A percentile compares a stretch with the other conserved stretches of the same genome.
These are phyloP conservation scores for Cladosporium austrohemisphaericum DNA, from an alignment of 2,329 filamentous ascomycete genomes.

Conservation along the genomic window DNA sequence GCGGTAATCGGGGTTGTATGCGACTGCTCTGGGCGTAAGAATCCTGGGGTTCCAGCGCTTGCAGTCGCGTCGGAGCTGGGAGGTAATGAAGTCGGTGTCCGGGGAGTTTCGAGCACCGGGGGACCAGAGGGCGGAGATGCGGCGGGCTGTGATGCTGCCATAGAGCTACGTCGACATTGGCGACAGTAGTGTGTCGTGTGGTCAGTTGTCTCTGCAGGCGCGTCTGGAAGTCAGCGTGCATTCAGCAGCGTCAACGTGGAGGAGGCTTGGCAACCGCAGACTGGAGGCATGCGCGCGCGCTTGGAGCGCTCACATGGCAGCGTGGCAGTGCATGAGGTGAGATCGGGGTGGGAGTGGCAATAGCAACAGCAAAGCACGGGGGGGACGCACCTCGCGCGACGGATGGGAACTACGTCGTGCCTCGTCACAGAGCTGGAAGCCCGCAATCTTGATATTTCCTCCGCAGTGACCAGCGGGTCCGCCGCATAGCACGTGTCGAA, in stretches of 20 bases:
- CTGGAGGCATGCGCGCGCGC: slow-evolving; percentile 4
- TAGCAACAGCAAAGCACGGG: slow-evolving; percentile 1
- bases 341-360: too few relatives aligned
- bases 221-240: slow-evolving; percentile 11
- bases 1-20: slow-evolving; percentile 19
- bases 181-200: neutral
- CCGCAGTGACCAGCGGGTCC: neutral
- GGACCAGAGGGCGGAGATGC: slow-evolving; percentile 42
- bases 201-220: slow-evolving; percentile 5
- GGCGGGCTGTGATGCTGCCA: slow-evolving; percentile 44
- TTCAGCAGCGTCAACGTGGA: neutral
- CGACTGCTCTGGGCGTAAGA: slow-evolving; percentile 24
- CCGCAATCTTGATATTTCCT: slow-evolving; percentile 1
- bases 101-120: slow-evolving; percentile 36
- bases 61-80: slow-evolving; percentile 25
- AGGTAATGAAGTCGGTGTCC: slow-evolving; percentile 38
- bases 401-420: neutral
- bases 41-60: slow-evolving; percentile 23
- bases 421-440: neutral
- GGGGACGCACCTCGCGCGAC: slow-evolving; percentile 6
- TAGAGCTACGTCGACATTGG: slow-evolving; percentile 28
- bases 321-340: too few relatives aligned
- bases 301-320: slow-evolving; percentile 8
- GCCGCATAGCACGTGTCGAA: slow-evolving; percentile 2
- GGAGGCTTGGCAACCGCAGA: slow-evolving; percentile 9